Base-by-base conservation (phyloP, 2,329 filamentous ascomycete genomes). In the Lachnellula willkommii region DNA sequence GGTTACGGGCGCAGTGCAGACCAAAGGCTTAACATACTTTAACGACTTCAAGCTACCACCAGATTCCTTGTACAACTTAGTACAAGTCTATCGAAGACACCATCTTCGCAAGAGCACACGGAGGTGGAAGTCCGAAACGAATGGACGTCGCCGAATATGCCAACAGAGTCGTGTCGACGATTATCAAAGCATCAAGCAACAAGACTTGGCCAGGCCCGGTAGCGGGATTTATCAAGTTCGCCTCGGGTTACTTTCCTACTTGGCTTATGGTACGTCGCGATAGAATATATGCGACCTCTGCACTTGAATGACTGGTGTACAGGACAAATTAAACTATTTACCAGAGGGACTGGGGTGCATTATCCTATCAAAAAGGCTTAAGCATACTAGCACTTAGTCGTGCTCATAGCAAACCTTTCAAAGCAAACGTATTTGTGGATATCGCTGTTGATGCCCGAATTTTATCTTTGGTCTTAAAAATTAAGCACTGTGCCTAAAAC, bases 1-100 rank as follows among this genome's bases (percentile, higher is more conserved):
- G 12, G 40, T 60, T 15, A 56, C 53, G 32, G 58, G 56, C n/a
- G 47, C 32, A 8, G 43, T 60, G 11, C 52, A 53, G 28, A 53
- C 58, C n/a, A 47, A 52, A n/a, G 35, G 35, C 20, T 20, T 20
- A 4, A 32, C 35, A 26, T 37, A 50, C 39, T 28, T 50, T 12
- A 32, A 35, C 32, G 14, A n/a, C 22, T 12, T 17, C 20, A 36
- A 40, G 5, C 36, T 50, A 26, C 48, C 48, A 4, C 15, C 32
- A 3, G 22, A 50, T 40, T 50, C 48, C n/a, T 20, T n/a, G 17
- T 50, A 50, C 20, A 20, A 20, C 48, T 20, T 20, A 7, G 17
- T 50, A 50, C 20, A 20, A 20, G 20, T 32, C 17, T 11, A 50
- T 50, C 36, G 37, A 37, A 15, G 48, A 42, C 24, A 39, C 24